phyloP scores from a whole-genome alignment of 371 early-diverging fungal species.

The Catenaria anguillulae region DNA sequence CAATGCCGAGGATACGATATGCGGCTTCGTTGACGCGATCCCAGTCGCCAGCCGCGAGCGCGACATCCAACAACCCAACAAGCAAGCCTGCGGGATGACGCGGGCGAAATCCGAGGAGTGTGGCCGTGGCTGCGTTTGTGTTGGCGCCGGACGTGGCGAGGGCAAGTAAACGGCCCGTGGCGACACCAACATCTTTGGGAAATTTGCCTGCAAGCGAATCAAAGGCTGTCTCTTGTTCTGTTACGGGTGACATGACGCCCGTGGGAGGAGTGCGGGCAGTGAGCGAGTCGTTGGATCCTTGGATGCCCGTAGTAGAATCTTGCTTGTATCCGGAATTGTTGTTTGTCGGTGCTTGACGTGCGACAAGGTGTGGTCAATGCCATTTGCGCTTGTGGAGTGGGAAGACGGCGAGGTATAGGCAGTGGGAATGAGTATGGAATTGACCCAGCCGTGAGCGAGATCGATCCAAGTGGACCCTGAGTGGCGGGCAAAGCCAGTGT shows the following conservation, averaged over 20 bases:
- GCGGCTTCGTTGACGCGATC: background rate
- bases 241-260: too few relatives aligned
- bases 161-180: background rate
- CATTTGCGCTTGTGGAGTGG: too few relatives aligned
- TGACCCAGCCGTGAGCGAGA: background rate
- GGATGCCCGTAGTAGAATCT: too few relatives aligned
- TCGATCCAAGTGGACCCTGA: background rate
- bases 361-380: too few relatives aligned
- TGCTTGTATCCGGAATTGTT: too few relatives aligned
- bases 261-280: too few relatives aligned
- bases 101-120: background rate
- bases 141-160: background rate
- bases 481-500: background rate
- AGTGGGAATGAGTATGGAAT: background rate
- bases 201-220: background rate
- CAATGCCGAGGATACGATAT: background rate
- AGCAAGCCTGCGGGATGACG: background rate
- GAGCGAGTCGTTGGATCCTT: too few relatives aligned
- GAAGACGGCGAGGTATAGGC: background rate
- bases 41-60: background rate
- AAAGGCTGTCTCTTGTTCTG: background rate
- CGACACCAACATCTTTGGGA: background rate
- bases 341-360: too few relatives aligned
- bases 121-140: background rate
- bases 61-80: background rate